Base-by-base conservation (phyloP, 2,329 filamentous ascomycete genomes). In the Verticillium nubilum region DNA sequence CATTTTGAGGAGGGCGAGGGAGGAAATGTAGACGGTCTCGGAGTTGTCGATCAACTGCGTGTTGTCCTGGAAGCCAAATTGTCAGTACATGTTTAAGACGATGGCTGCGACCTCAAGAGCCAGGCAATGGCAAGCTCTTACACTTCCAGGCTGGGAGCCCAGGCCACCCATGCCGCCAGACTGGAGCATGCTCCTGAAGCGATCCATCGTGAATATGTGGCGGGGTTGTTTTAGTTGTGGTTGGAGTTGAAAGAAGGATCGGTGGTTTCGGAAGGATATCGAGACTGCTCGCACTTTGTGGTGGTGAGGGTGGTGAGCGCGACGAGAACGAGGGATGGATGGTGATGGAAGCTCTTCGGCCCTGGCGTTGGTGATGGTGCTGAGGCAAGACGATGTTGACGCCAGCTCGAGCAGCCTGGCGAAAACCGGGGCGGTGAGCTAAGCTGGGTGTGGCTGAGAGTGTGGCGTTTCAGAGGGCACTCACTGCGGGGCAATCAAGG, bases 11-110 rank as follows among this genome's bases (percentile, higher is more conserved):
- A 99, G 84, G 57, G 95, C 95, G 62, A 99, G 86, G 55, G 95
- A 99, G 57, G 95, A 99, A 70, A 99, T 99, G 80, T 99, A 97
- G 67, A 99, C 95, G 33, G 95, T 99, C 81, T 99, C 95, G 69
- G 94, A 97, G 80, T 99, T 99, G 75, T 99, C 95, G 75, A 99
- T 96, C 62, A 99, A 85, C 72, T 89, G 93, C 42, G 86, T 84
- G 67, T 94, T 95, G 70, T 98, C 94, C 91, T 97, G 67, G 4
- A 35, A 54, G 19, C 29, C 29, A 7, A 13, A 27, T 19, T 13
- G 19, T 63, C 26, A 52, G 56, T 50, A 50, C 33, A 50, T 7
- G 19, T 3, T 10, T 13, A 19, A 6, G 42, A 50, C 19, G 25
- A 3, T 10, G 19, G 19, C 42, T 13, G 19, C n/a, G 42, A 50